Evolutionary conservation across 768 basidiomycete species (phyloP).

Genomic region (Rhizopogon roseolus): DNA sequence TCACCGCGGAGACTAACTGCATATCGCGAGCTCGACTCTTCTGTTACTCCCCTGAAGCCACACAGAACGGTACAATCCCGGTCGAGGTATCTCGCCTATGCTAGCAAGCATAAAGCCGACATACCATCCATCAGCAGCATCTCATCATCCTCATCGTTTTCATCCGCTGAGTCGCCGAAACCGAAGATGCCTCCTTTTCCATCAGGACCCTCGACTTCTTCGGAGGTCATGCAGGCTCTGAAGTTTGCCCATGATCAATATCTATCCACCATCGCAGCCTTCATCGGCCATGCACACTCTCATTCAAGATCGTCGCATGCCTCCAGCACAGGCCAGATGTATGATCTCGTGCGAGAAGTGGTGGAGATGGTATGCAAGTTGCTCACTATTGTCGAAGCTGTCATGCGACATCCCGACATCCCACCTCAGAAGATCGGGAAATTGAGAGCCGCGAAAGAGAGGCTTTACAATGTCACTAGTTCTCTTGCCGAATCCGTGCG

Average conservation of each 20-base stretch:
- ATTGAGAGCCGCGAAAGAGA: constrained; percentile 70
- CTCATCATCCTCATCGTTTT: constrained; percentile 66
- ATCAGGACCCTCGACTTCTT: constrained; percentile 61
- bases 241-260: constrained; percentile 86
- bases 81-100: constrained; percentile 27
- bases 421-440: constrained; percentile 56
- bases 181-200: constrained; percentile 56
- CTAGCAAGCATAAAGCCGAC: constrained; percentile 37
- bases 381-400: constrained; percentile 86
- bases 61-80: constrained; percentile 21
- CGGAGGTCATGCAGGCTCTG: constrained; percentile 71
- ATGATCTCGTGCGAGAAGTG: constrained; percentile 92
- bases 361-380: constrained; percentile 92
- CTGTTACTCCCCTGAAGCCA: constrained; percentile 30
- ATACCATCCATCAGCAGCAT: constrained; percentile 62
- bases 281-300: constrained; percentile 95
- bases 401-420: constrained; percentile 72
- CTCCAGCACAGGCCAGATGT: constrained; percentile 88
- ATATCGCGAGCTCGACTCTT: constrained; percentile 33
- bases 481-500: constrained; percentile 87
- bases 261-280: constrained; percentile 91
- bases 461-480: constrained; percentile 79
- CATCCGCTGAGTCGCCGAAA: constrained; percentile 53
- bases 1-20: constrained; percentile 22
- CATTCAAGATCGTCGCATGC: constrained; percentile 89